Evolutionary conservation across 352 stramenopile species (phyloP).

Genomic region (Pythium vanterpoolii): DNA sequence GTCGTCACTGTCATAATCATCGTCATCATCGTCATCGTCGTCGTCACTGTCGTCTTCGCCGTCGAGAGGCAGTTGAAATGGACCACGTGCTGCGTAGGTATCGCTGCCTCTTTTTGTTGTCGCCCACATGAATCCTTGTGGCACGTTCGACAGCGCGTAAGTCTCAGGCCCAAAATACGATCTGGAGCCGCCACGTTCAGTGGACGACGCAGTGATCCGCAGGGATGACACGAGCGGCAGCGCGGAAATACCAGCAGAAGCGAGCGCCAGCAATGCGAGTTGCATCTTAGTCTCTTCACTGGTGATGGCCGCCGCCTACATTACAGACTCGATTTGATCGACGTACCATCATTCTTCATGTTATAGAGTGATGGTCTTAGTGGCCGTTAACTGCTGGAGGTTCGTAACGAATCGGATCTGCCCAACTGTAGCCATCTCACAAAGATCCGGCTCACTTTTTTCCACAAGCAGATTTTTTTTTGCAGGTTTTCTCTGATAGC

Average conservation of each 20-base stretch:
- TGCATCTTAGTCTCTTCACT: neutral
- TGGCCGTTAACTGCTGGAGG: neutral
- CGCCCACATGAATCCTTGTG: neutral
- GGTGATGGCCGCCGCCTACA: too few relatives aligned
- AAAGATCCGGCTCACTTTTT: too few relatives aligned
- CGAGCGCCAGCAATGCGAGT: neutral
- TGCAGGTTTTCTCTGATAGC: too few relatives aligned
- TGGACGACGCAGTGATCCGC: constrained; percentile 10
- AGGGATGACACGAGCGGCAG: neutral
- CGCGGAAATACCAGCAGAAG: neutral
- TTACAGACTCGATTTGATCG: too few relatives aligned
- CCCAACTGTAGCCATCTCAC: neutral
- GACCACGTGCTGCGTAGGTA: neutral
- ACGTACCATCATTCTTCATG: constrained; percentile 3
- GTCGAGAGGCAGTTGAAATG: neutral
- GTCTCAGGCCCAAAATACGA: constrained; percentile 9
- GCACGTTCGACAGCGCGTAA: neutral
- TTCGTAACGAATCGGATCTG: neutral
- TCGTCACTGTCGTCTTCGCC: neutral
- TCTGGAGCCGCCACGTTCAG: neutral
- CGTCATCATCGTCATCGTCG: constrained; percentile 3
- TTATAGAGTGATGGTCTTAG: neutral
- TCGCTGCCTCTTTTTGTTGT: neutral
- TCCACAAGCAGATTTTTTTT: too few relatives aligned
- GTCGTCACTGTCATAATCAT: constrained; percentile 17